Base-by-base conservation (phyloP, 192 early-diverging fungal species). In the Linnemannia elongata region DNA sequence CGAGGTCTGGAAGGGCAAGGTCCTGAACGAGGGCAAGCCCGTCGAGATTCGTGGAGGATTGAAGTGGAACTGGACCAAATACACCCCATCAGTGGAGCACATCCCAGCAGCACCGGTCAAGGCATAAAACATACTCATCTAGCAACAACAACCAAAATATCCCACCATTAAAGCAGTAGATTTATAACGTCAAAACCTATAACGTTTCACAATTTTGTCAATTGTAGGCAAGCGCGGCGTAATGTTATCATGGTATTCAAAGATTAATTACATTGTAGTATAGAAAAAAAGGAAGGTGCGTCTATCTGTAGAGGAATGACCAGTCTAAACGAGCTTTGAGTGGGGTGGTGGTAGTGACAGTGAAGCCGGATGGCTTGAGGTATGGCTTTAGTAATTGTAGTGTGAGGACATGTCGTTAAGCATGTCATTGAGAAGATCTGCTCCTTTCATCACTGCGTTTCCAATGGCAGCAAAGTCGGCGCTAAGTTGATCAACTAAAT, bases 391-490 rank as follows among this genome's bases (percentile, higher is more conserved):
- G 69, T 87, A 87, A 76, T 87, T 87, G 79, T 87, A 87, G 74
- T 87, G 85, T 8, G 85, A 87, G 8, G 85, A 78, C 85, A 87
- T 87, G 60, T 87, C 85, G 68, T 87, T 87, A 72, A 87, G 39
- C 39, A 87, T 80, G 24, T 80, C 72, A 66, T 87, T 87, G n/a
- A 87, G 49, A 13, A 87, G 60, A 42, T 87, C 85, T 52, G 85
- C 85, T n/a, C 85, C 85, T 76, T 87, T 87, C 85, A 87, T 87
- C 69, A 87, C 85, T 74, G 85, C 85, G 72, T 81, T 87, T 68
- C 85, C 85, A 72, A 87, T 75, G 27, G 85, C 85, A 71, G 85
- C 85, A 75, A 87, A 87, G 54, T 87, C 85, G 22, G 85, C 85
- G 72, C 85, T 87, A 36, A 87, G 85, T 35, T 87, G 85, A 41